Base-by-base conservation (phyloP, 192 early-diverging fungal genomes). In the Anaeromyces robustus region DNA sequence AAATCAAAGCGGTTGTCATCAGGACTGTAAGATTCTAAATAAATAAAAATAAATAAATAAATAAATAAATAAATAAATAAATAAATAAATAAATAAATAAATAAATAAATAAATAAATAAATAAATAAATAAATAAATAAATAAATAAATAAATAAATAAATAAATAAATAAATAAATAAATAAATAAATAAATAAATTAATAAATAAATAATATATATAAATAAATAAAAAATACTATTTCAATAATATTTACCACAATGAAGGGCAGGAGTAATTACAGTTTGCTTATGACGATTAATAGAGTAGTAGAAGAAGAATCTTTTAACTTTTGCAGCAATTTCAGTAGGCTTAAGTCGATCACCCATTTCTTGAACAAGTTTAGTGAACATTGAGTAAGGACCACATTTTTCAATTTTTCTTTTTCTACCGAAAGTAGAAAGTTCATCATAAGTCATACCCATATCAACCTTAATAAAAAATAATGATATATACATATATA, bases 251-350 rank as follows among this genome's bases (percentile, higher is more conserved):
- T 77, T 79, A 81, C 80, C 80, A 34, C 80, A 81, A 77, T 81
- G 80, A 30, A 81, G 43, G 0, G 94, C 89, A 1, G 98, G 98
- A 12, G 98, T 98, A 13, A 99, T 82, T 0, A 97, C 95, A 13
- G 98, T 99, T 89, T 97, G 95, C 87, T 99, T 99, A 88, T 99
- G 98, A 43, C 98, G 91, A 89, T 99, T 99, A 80, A 99, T 96
- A 12, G 96, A 89, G 82, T 98, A 97, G 85, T 90, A 99, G 81
- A 93, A 95, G 85, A 97, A 99, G 86, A 99, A 98, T 18, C 88
- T 86, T 86, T 98, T 98, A 77, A 99, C 97, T 81, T 98, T 98
- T 17, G 84, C 87, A 0, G 95, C 97, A 82, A 99, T 89, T 91
- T 95, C 80, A 1, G 86, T 86, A 18, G 93, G 92, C 13, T 83